Evolutionary conservation across 192 early-diverging fungal species (phyloP), one percentile per base, ranked within the genome.

Genomic region (Coemansia sp.): DNA sequence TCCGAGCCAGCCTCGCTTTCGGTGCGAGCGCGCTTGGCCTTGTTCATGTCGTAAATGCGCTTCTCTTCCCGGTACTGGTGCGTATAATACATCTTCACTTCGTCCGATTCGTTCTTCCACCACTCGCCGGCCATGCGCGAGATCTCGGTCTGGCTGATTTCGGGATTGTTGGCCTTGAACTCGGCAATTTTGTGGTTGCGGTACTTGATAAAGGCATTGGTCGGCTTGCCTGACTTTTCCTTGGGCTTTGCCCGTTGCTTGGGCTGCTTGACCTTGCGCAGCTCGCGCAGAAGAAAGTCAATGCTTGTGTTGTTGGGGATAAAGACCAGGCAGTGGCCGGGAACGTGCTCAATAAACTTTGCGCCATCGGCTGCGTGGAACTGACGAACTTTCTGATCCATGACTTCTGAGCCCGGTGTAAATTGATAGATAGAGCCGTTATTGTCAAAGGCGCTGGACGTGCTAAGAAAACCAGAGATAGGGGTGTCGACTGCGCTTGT

Each of bases 181-280:
- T 80, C 77, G 45, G 49, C 57, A 17, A 75, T 80, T 67, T 80
- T 80, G 64, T 47, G 64, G 65, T 66, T 80, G 64, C 77, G 77
- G 56, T 80, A 80, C 65, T 65, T 80, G 64, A 80, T 80, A 45
- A 80, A 80, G 6, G 77, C 72, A 21, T 80, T 80, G 65, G 62
- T 80, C 21, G 77, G 77, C 66, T 75, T 80, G 72, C 63, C 57
- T 10, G 77, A 54, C 66, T 65, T 66, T 21, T 66, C 63, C 45
- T 69, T 39, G 38, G 22, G 38, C 23, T 17, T 21, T 29, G 12
- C 4, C n/a, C 47, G 64, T 7, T 22, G 41, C 41, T 56, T 8
- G 14, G 53, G 73, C 68, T 48, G 67, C 57, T 62, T 71, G 51
- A 76, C 63, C 67, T 8, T 73, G 71, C 73, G 70, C 70, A n/a